A percentile compares a stretch with the other conserved stretches of the same genome.
Conservation (phyloP, 1,284 basidiomycete species). For the Fomitopsis pinicola region DNA sequence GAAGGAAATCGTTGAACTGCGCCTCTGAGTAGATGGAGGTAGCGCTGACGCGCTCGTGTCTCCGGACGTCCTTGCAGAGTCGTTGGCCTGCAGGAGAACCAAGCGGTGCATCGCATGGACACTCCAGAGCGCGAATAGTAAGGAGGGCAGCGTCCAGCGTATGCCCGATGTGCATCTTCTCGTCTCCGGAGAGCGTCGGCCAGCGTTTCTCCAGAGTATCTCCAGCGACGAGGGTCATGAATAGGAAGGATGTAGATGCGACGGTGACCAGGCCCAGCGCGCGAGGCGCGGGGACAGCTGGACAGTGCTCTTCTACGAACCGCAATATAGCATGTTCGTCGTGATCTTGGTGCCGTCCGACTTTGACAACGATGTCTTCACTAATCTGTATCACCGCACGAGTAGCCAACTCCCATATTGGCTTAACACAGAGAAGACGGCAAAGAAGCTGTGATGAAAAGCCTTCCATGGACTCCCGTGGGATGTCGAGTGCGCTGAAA, state of each 20-base stretch:
- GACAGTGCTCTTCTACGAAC: constrained; percentile 5
- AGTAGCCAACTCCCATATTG: background rate
- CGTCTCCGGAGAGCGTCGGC: background rate
- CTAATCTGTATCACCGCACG: constrained; percentile 1
- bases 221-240: constrained; percentile 19
- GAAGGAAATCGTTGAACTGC: constrained; percentile 23
- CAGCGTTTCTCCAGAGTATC: constrained; percentile 12
- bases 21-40: constrained; percentile 6
- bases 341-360: background rate
- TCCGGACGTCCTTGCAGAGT: constrained; percentile 16
- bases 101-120: constrained; percentile 1
- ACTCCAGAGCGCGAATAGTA: background rate
- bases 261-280: constrained; percentile 12
- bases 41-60: constrained; percentile 4
- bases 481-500: background rate
- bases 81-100: constrained; percentile 6
- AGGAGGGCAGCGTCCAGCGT: background rate
- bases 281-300: constrained; percentile 11
- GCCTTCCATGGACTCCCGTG: background rate
- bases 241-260: constrained; percentile 14
- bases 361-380: constrained; percentile 3
- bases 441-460: background rate
- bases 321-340: constrained; percentile 7
- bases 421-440: background rate
- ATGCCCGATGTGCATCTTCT: constrained; percentile 6